Evolutionary conservation across 2,329 filamentous ascomycete genomes (phyloP), one percentile per base, ranked within the genome.

Genomic region (Kalmusia sp.): DNA sequence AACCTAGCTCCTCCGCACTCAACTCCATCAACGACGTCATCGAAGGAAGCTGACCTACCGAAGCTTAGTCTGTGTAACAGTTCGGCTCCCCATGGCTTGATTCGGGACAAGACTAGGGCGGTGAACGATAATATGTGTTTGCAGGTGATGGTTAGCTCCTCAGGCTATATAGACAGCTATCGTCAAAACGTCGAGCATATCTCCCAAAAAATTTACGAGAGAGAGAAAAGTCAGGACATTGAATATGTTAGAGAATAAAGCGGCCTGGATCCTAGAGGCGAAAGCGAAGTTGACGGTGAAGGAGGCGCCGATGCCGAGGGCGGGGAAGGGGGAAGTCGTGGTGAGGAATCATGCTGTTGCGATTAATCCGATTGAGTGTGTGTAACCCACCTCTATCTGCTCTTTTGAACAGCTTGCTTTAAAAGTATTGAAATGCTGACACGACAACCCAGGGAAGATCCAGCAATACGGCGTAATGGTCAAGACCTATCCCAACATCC

Each of bases 401-500:
- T n/a, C n/a, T n/a, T n/a, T n/a, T n/a, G n/a, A n/a, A 15, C 45
- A 27, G 44, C 47, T 9, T n/a, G n/a, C 6, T 17, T 14, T 33
- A n/a, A 31, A 31, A 8, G n/a, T 8, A 31, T 8, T 27, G 21
- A 40, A 11, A 27, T 8, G 15, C 21, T 40, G 9, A 27, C 22
- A 4, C 21, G 22, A 40, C 15, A 7, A n/a, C 8, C 6, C 27
- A 71, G 68, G 66, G 66, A 71, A 70, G 44, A 63, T 71, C 30
- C 67, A 69, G 41, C 68, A 77, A n/a, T 53, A 30, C 53, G 72
- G 67, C 25, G 52, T 74, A 25, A 69, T 77, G 35, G 48, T 74
- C 22, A 49, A 76, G 25, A 70, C 65, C 41, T 71, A 68, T 55
- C 69, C 67, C 21, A 66, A 64, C 14, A 58, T 77, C 27, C 54